A percentile compares a stretch with the other conserved stretches of the same genome.
Evolutionary conservation across 2,329 filamentous ascomycete species (phyloP).

Genomic region (Penicillium sp.): DNA sequence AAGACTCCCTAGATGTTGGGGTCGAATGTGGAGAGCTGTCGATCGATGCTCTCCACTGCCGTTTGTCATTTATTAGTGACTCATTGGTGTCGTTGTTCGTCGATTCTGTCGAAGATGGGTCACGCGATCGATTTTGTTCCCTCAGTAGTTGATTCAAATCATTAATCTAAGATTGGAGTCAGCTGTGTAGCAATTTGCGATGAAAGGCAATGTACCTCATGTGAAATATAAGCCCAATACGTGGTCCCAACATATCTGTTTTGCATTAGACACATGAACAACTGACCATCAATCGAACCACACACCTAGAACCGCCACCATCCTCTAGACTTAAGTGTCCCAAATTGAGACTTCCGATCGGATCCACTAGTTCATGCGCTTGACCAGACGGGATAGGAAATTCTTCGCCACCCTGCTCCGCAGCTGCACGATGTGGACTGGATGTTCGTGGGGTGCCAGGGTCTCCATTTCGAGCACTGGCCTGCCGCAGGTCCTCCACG

Average conservation of each 20-base stretch:
- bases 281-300: background rate
- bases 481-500: slow-evolving; percentile 17
- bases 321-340: slow-evolving; percentile 42
- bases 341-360: slow-evolving; percentile 38
- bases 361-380: slow-evolving; percentile 40
- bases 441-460: slow-evolving; percentile 19
- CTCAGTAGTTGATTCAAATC: slow-evolving; percentile 42
- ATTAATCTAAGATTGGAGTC: slow-evolving; percentile 32
- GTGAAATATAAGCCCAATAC: slow-evolving; percentile 44
- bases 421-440: slow-evolving; percentile 31
- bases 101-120: slow-evolving; percentile 18
- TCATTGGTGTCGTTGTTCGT: slow-evolving; percentile 22
- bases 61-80: slow-evolving; percentile 10
- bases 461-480: slow-evolving; percentile 13
- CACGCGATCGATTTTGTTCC: slow-evolving; percentile 37
- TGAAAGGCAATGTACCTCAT: slow-evolving; percentile 32
- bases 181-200: background rate
- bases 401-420: slow-evolving; percentile 36
- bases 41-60: slow-evolving; percentile 20
- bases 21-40: slow-evolving; percentile 10
- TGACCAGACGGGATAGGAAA: slow-evolving; percentile 41
- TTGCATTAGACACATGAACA: background rate
- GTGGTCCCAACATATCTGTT: slow-evolving; percentile 43
- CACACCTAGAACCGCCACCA: slow-evolving; percentile 34
- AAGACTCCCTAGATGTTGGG: slow-evolving; percentile 24